A percentile compares a stretch with the other conserved stretches of the same genome.
Conservation (phyloP, 1,284 basidiomycete genomes). For the Cystobasidium pallidum region DNA sequence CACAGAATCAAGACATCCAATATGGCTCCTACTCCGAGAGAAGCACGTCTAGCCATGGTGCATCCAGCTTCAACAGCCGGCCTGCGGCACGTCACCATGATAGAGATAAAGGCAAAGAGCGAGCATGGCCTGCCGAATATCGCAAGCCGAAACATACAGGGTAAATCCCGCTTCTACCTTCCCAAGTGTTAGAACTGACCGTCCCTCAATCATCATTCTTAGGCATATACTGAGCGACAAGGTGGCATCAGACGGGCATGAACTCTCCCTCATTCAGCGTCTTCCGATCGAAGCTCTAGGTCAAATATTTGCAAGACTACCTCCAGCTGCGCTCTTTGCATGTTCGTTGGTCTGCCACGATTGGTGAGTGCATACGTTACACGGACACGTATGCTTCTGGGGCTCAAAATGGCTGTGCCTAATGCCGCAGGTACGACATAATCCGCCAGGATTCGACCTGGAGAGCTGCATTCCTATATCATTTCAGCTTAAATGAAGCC, state of each 20-base stretch:
- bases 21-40: conserved; percentile 15
- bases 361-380: conserved; percentile 41
- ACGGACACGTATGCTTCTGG: no score
- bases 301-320: conserved; percentile 51
- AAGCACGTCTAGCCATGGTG: background rate
- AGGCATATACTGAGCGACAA: conserved; percentile 3
- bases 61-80: conserved; percentile 9
- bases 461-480: conserved; percentile 43
- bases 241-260: background rate
- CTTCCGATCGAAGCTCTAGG: conserved; percentile 50
- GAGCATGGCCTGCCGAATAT: conserved; percentile 23
- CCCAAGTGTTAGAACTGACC: background rate
- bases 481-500: conserved; percentile 29
- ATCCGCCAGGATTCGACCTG: conserved; percentile 50
- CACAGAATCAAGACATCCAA: conserved; percentile 17
- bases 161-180: background rate
- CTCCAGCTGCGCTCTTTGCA: conserved; percentile 43
- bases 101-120: conserved; percentile 34
- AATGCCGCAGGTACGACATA: conserved; percentile 44
- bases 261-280: conserved; percentile 40
- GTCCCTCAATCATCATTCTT: background rate
- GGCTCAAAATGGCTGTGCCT: no score
- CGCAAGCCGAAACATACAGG: background rate
- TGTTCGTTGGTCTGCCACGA: conserved; percentile 48
- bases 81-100: conserved; percentile 5